These are phyloP conservation scores for Nissolia schottii DNA, from an alignment of 306 rosid genomes.

Conservation along the genomic window DNA sequence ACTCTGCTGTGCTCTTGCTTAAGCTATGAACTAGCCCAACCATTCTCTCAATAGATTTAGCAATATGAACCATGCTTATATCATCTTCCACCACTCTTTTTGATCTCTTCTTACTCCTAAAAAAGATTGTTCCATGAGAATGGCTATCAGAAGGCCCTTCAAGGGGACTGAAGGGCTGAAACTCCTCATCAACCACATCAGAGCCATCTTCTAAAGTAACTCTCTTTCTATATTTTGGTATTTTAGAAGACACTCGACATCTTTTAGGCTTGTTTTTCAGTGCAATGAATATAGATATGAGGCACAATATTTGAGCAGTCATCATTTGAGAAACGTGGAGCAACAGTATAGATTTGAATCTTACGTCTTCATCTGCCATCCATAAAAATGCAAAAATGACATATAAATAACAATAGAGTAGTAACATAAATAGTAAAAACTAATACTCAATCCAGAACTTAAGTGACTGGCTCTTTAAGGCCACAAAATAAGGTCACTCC, in stretches of 20 bases:
- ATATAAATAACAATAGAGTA: too few species aligned
- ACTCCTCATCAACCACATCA: not conserved
- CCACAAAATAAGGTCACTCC: too few species aligned
- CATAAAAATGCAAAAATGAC: not conserved
- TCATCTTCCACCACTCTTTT: not conserved
- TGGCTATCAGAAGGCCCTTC: not conserved
- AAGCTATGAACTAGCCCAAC: not conserved
- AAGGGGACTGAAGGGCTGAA: not conserved
- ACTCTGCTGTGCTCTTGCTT: not conserved
- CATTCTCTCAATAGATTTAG: not conserved
- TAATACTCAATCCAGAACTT: not conserved
- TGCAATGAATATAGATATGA: not conserved
- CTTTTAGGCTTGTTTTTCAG: not conserved
- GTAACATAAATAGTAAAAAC: too few species aligned
- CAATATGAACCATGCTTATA: not conserved
- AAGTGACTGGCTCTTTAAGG: too few species aligned
- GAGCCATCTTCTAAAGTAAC: not conserved
- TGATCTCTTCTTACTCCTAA: not conserved
- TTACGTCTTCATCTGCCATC: not conserved
- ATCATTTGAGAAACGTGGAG: not conserved
- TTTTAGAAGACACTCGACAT: not conserved
- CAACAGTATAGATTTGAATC: not conserved
- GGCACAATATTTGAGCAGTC: not conserved
- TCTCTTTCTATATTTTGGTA: not conserved
- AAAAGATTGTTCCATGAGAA: not conserved